These are phyloP conservation scores for Pseudogymnoascus sp. DNA, from an alignment of 2,329 filamentous ascomycete genomes.

Conservation along the genomic window DNA sequence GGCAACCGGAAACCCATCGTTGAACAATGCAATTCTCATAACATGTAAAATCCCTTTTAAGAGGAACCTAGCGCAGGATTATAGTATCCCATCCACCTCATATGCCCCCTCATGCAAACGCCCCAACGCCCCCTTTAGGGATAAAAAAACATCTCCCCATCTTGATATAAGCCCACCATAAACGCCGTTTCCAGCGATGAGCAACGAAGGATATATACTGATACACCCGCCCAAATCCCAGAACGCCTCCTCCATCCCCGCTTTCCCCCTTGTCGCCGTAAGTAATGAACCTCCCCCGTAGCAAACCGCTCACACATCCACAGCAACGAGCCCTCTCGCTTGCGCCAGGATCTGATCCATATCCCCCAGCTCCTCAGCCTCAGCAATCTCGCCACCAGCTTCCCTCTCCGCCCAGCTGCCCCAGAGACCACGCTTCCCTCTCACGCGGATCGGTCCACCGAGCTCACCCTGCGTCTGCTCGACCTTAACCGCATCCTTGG, in stretches of 20 bases:
- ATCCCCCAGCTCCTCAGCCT: constrained; percentile 21
- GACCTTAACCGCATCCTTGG: constrained; percentile 96
- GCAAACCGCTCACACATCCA: not conserved
- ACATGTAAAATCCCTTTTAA: not conserved
- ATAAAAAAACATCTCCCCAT: constrained; percentile 4
- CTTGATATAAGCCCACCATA: not conserved
- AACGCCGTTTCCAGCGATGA: constrained; percentile 7
- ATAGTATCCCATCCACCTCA: not conserved
- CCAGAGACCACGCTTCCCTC: constrained; percentile 93
- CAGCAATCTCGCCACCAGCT: constrained; percentile 50
- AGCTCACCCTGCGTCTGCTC: constrained; percentile 69
- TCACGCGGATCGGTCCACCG: constrained; percentile 72
- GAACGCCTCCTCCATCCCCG: not conserved
- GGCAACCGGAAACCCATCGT: not conserved
- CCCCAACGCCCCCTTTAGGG: not conserved
- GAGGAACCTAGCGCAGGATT: not conserved
- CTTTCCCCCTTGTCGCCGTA: not conserved
- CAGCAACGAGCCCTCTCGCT: constrained; percentile 1
- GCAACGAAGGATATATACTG: not conserved
- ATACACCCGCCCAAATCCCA: constrained; percentile 1
- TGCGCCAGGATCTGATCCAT: constrained; percentile 9
- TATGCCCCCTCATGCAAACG: not conserved
- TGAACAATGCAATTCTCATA: not conserved
- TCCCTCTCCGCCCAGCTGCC: constrained; percentile 86
- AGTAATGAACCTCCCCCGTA: not conserved